Percentiles rank a stretch among this genome's conserved stretches.
Conservation (phyloP, 805 yeast species). For the Zygosaccharomyces lentus region DNA sequence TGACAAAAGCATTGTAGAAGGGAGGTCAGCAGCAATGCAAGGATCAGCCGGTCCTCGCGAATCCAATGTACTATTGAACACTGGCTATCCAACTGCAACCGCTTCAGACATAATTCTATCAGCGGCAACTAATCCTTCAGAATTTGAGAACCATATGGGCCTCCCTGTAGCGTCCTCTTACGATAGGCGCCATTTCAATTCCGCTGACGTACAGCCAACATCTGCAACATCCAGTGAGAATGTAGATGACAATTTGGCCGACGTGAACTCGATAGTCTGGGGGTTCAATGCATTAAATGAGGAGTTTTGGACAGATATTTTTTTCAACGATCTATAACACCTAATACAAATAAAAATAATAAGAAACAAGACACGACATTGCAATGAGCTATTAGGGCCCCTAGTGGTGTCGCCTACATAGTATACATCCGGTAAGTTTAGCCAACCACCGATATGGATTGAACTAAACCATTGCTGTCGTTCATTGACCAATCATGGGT, state of each 20-base stretch:
- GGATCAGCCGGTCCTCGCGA: not conserved
- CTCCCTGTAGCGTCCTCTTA: not conserved
- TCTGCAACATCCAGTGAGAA: slow-evolving; percentile 39
- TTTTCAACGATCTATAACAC: slow-evolving; percentile 19
- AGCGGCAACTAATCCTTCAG: not conserved
- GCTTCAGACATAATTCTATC: not conserved
- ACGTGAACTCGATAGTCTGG: slow-evolving; percentile 40
- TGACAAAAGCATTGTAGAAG: not conserved
- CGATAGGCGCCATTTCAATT: slow-evolving; percentile 27
- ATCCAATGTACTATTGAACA: not conserved
- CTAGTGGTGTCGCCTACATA: not conserved
- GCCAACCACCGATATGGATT: too few relatives aligned
- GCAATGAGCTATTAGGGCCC: not conserved
- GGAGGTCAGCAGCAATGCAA: not conserved
- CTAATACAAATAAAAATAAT: not conserved
- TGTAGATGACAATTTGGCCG: slow-evolving; percentile 30
- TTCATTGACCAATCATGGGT: slow-evolving; percentile 27
- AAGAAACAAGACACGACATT: not conserved
- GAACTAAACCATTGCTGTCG: not conserved
- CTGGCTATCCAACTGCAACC: not conserved
- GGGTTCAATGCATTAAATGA: slow-evolving; percentile 57
- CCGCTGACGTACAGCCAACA: slow-evolving; percentile 39
- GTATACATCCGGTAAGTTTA: not conserved
- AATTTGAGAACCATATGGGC: not conserved
- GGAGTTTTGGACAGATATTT: slow-evolving; percentile 63